A percentile compares a stretch with the other conserved stretches of the same genome.
These are phyloP conservation scores for Silene noctiflora DNA, from an alignment of 179 eudicot genomes.

Conservation along the genomic window DNA sequence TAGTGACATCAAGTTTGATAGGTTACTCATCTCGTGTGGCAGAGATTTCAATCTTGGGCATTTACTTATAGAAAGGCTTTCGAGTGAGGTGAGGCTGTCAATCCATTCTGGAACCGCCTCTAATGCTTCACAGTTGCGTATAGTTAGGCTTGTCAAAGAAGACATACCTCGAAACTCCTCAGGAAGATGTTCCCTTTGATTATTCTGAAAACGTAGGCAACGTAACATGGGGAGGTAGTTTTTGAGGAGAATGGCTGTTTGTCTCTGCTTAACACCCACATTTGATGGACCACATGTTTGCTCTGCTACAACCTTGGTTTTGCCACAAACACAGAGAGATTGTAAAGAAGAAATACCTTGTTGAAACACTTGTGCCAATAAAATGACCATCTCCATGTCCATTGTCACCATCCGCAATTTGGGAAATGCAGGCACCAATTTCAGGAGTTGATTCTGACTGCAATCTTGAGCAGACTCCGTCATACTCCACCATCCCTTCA, in stretches of 20 bases:
- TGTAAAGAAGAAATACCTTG: not conserved
- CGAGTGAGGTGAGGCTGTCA: not conserved
- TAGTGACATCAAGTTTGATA: too few relatives aligned
- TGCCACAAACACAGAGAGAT: not conserved
- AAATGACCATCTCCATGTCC: not conserved
- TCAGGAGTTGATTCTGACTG: not conserved
- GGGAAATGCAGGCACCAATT: not conserved
- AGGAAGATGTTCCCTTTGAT: too few relatives aligned
- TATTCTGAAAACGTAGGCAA: too few relatives aligned
- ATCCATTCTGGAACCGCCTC: not conserved
- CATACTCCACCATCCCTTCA: slow-evolving; percentile 17
- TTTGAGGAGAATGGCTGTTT: too few relatives aligned
- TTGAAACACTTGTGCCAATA: not conserved
- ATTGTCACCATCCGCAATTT: not conserved
- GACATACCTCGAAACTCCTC: too few relatives aligned
- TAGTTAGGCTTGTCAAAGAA: too few relatives aligned
- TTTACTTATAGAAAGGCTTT: not conserved
- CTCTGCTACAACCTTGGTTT: too few relatives aligned
- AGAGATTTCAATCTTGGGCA: not conserved
- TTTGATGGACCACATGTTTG: too few relatives aligned
- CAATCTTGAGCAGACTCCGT: not conserved
- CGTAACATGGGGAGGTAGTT: too few relatives aligned
- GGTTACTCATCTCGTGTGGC: too few relatives aligned
- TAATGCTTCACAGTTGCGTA: too few relatives aligned
- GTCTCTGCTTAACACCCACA: too few relatives aligned